Evolutionary conservation across 495 filamentous ascomycete species (phyloP).

Genomic region (Lophiostoma macrostomum): DNA sequence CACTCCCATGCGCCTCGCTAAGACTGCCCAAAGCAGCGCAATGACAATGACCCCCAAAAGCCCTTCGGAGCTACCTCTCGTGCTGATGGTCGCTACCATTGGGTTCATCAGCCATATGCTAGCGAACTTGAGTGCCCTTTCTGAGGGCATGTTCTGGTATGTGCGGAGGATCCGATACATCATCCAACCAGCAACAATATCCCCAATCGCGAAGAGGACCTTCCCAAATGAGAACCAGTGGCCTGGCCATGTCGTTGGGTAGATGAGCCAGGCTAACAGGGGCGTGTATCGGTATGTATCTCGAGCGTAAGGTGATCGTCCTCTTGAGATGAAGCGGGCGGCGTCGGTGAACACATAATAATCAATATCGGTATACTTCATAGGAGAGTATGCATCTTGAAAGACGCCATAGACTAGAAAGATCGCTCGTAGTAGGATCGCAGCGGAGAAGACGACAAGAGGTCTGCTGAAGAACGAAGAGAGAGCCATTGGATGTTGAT

Average conservation of each 20-base stretch:
- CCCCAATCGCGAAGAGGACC: slow-evolving; percentile 75
- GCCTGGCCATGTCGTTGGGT: slow-evolving; percentile 68
- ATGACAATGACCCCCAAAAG: slow-evolving; percentile 79
- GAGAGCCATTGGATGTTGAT: slow-evolving; percentile 26
- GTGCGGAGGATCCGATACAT: slow-evolving; percentile 60
- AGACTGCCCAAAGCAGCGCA: slow-evolving; percentile 75
- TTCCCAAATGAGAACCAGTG: slow-evolving; percentile 83
- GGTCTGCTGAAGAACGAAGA: slow-evolving; percentile 28
- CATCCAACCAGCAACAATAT: slow-evolving; percentile 86
- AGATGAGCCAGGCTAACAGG: slow-evolving; percentile 80
- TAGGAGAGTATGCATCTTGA: slow-evolving; percentile 83
- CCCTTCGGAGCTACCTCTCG: slow-evolving; percentile 89
- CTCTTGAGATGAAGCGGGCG: slow-evolving; percentile 65
- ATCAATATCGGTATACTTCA: slow-evolving; percentile 99
- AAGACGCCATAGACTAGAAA: slow-evolving; percentile 83
- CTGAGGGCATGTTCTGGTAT: slow-evolving; percentile 46
- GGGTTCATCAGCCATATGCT: slow-evolving; percentile 92
- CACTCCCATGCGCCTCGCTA: slow-evolving; percentile 54
- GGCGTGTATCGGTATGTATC: slow-evolving; percentile 98
- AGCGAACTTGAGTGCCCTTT: slow-evolving; percentile 66
- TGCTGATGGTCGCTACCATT: slow-evolving; percentile 96
- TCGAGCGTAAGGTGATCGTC: slow-evolving; percentile 73
- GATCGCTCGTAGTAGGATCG: slow-evolving; percentile 62
- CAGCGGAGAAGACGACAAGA: slow-evolving; percentile 58
- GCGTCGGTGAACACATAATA: slow-evolving; percentile 99